A percentile compares a stretch with the other conserved stretches of the same genome.
These are phyloP conservation scores for Tetracladium setigerum DNA, from an alignment of 495 filamentous ascomycete genomes.

Conservation along the genomic window DNA sequence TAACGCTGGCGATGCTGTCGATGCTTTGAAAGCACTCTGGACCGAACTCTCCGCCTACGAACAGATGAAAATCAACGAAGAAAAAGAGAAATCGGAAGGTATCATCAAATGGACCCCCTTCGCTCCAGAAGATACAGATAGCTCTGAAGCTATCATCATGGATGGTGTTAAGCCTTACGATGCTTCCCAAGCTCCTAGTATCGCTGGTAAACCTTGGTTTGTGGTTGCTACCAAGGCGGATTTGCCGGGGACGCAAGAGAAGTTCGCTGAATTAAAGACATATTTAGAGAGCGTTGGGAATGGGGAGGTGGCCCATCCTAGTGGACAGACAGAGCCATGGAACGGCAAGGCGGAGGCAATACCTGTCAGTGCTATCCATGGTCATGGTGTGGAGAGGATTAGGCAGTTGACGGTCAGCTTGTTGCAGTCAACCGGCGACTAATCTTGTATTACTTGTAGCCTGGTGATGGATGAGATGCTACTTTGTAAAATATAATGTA, in stretches of 20 bases:
- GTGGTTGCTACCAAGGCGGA: constrained; percentile 96
- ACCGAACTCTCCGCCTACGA: constrained; percentile 84
- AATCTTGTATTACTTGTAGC: too few species aligned
- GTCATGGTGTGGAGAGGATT: constrained; percentile 73
- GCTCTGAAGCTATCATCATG: constrained; percentile 24
- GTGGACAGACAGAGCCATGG: constrained; percentile 60
- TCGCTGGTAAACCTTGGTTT: constrained; percentile 90
- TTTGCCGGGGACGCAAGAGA: constrained; percentile 66
- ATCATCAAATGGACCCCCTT: constrained; percentile 22
- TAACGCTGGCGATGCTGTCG: constrained; percentile 66
- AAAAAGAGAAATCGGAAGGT: constrained; percentile 41
- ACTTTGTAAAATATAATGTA: too few species aligned
- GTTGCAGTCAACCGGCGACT: too few species aligned
- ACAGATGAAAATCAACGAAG: constrained; percentile 54
- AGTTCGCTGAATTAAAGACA: constrained; percentile 57
- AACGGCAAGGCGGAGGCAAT: constrained; percentile 57
- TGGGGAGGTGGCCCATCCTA: constrained; percentile 59
- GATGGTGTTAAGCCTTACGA: constrained; percentile 23
- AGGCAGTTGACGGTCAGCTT: constrained; percentile 70
- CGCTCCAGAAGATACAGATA: constrained; percentile 16
- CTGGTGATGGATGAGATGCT: too few species aligned
- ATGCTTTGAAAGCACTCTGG: constrained; percentile 76
- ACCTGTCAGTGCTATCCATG: constrained; percentile 82
- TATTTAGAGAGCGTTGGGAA: constrained; percentile 58
- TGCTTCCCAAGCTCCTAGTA: constrained; percentile 39